Percentiles rank a stretch among this genome's conserved stretches.
Evolutionary conservation across 2,329 filamentous ascomycete genomes (phyloP).

Genomic region (Cryphonectria naterciae): DNA sequence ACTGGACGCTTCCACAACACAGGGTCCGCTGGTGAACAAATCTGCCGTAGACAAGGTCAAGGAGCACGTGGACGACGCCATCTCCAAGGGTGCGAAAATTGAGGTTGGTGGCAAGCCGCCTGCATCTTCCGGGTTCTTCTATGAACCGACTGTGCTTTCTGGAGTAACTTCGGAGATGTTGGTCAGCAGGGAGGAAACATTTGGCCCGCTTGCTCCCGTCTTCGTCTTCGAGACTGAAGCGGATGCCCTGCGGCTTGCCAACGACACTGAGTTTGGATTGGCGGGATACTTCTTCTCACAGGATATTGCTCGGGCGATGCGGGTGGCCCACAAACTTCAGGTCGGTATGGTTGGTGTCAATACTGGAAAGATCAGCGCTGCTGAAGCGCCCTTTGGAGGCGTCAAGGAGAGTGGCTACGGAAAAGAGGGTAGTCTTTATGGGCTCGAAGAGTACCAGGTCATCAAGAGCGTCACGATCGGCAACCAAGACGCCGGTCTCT

Average conservation of each 20-base stretch:
- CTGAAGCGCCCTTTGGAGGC: slow-evolving; percentile 4
- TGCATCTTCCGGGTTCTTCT: background rate
- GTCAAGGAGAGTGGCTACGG: slow-evolving; percentile 14
- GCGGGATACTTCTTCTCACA: slow-evolving; percentile 10
- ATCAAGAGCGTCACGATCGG: background rate
- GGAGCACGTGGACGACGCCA: slow-evolving; percentile 31
- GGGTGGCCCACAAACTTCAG: slow-evolving; percentile 6
- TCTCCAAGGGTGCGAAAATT: slow-evolving; percentile 31
- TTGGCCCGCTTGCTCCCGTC: background rate
- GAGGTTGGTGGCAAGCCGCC: slow-evolving; percentile 53
- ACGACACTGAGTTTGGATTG: slow-evolving; percentile 6
- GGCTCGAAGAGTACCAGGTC: background rate
- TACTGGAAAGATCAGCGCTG: slow-evolving; percentile 12
- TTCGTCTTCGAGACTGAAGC: background rate
- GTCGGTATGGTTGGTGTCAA: slow-evolving; percentile 13
- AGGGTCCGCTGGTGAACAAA: background rate
- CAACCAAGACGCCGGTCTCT: background rate
- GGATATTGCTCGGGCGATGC: slow-evolving; percentile 1
- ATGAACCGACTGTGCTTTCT: background rate
- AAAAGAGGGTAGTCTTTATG: slow-evolving; percentile 2
- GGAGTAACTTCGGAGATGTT: background rate
- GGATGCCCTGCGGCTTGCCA: background rate
- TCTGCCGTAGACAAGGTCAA: slow-evolving; percentile 31
- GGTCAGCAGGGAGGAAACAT: background rate
- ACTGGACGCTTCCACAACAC: background rate